These are phyloP conservation scores for Coemansia sp. DNA, from an alignment of 192 early-diverging fungal genomes.

Conservation along the genomic window DNA sequence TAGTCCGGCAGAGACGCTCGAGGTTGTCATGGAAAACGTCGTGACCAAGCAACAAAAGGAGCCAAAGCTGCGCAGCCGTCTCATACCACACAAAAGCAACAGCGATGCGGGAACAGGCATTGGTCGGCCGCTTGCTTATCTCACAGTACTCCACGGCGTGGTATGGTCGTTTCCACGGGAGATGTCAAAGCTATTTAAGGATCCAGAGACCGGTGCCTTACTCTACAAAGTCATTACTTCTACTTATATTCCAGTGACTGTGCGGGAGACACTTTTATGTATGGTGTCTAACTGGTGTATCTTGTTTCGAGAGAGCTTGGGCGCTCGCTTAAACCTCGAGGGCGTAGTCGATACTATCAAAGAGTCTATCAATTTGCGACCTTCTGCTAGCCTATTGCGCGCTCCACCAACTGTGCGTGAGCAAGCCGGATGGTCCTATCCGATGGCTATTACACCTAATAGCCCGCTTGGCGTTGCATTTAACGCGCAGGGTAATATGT, in stretches of 20 bases:
- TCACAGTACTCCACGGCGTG: slow-evolving; percentile 45
- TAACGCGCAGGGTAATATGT: slow-evolving; percentile 11
- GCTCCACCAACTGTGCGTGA: slow-evolving; percentile 24
- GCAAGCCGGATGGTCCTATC: slow-evolving; percentile 43
- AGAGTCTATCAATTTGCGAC: slow-evolving; percentile 25
- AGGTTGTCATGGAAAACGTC: slow-evolving; percentile 39
- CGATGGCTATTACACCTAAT: slow-evolving; percentile 9
- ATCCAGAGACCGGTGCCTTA: slow-evolving; percentile 19
- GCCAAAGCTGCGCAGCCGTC: slow-evolving; percentile 34
- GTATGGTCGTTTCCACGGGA: slow-evolving; percentile 49
- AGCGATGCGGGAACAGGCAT: slow-evolving; percentile 7
- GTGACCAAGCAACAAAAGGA: slow-evolving; percentile 23
- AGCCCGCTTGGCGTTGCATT: slow-evolving; percentile 4
- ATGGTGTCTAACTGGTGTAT: slow-evolving; percentile 57
- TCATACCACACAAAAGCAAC: slow-evolving; percentile 14
- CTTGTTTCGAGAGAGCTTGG: slow-evolving; percentile 27
- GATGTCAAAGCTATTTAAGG: slow-evolving; percentile 38
- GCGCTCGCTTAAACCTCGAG: slow-evolving; percentile 38
- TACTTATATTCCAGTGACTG: slow-evolving; percentile 28
- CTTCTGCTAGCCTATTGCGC: slow-evolving; percentile 29
- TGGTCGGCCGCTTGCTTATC: slow-evolving; percentile 28
- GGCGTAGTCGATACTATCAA: slow-evolving; percentile 40
- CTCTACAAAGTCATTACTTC: slow-evolving; percentile 31
- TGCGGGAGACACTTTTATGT: slow-evolving; percentile 49
- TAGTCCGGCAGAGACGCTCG: slow-evolving; percentile 40